These are phyloP conservation scores for Bisporella sp. DNA, from an alignment of 2,329 filamentous ascomycete species.

Conservation along the genomic window DNA sequence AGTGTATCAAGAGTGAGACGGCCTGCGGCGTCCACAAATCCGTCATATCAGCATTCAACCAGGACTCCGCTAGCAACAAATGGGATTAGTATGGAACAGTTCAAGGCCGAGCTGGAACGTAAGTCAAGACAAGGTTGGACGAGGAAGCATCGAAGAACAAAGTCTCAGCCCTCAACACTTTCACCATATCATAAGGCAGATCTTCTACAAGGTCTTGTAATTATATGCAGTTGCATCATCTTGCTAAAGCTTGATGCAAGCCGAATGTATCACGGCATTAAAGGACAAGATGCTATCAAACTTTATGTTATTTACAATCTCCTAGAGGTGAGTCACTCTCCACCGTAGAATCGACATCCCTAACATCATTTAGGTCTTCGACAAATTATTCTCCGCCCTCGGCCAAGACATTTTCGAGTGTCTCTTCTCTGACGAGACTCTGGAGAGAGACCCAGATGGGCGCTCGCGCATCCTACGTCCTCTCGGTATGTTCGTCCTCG, in stretches of 20 bases:
- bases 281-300: constrained; percentile 94
- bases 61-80: background rate
- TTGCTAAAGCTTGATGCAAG: constrained; percentile 92
- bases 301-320: constrained; percentile 99
- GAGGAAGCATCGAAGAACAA: constrained; percentile 61
- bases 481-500: constrained; percentile 83
- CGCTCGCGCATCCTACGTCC: constrained; percentile 86
- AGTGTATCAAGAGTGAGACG: constrained; percentile 21
- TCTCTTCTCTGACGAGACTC: constrained; percentile 84
- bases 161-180: constrained; percentile 78
- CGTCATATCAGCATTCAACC: constrained; percentile 19
- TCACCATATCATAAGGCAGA: constrained; percentile 92
- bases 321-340: constrained; percentile 54
- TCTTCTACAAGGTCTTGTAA: constrained; percentile 81
- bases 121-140: constrained; percentile 24
- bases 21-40: constrained; percentile 16
- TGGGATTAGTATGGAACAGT: constrained; percentile 7
- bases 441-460: constrained; percentile 80
- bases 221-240: constrained; percentile 76
- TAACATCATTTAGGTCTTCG: constrained; percentile 83
- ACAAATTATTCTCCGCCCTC: constrained; percentile 81
- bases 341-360: constrained; percentile 28
- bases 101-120: constrained; percentile 17
- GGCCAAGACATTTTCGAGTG: constrained; percentile 97
- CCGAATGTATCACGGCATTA: constrained; percentile 96